Base-by-base conservation (phyloP, 202 grass and related monocot species). In the Saccharum hybrid region DNA sequence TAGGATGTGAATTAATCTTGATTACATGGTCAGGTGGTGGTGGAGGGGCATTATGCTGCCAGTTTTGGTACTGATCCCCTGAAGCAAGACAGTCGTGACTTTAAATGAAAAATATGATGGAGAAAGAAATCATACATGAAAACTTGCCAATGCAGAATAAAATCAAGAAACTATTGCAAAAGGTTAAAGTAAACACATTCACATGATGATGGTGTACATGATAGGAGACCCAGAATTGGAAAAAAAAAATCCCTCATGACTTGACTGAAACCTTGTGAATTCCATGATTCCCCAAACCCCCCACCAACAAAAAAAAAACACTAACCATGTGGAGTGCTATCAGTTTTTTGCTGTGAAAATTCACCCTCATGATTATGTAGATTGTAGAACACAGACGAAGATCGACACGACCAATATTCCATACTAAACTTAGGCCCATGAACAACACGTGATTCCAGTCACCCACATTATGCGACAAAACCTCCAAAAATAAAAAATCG, bases 41-140 rank as follows among this genome's bases (percentile, higher is more conserved):
- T 22, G 87, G 84, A 80, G 87, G 82, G n/a, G 84, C 84, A 78
- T 88, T 91, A 21, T 94, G 89, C 87, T 91, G 89, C 92, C 92
- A 91, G 8, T 91, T 86, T 63, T 88, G 90, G 86, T 86, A 89
- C 45, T 74, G 66, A 72, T 91, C 89, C 80, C 85, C 92, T 94
- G 89, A 62, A 84, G 40, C 56, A 51, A 79, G 19, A 34, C 7
- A 23, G 45, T 3, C 6, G 2, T 14, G 38, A 51, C 7, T 79
- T 12, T 21, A 13, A 28, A 38, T 18, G 16, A 46, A 34, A 10
- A 2, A 19, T n/a, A 33, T 18, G 28, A 10, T 72, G 41, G 61
- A 72, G 56, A 18, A 39, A 83, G 19, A 63, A 63, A 62, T 67
- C 26, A 8, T 28, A 62, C 78, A 52, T 5, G 3, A 49, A 90